These are phyloP conservation scores for Eutrema japonicum DNA, from an alignment of 345 rosid genomes.

Conservation along the genomic window DNA sequence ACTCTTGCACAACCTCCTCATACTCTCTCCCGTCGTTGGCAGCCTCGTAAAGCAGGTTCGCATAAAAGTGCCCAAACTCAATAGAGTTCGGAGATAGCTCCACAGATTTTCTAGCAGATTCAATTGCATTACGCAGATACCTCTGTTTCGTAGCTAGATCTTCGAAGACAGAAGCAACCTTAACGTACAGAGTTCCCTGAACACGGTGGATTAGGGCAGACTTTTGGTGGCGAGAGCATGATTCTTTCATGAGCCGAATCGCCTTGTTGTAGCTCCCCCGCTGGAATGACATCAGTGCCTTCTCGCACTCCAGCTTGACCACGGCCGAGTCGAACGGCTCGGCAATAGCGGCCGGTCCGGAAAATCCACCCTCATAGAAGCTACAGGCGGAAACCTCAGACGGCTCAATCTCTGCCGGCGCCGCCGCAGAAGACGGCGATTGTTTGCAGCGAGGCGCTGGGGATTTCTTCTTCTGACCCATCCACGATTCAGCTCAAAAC, in stretches of 20 bases:
- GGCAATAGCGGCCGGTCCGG: conserved; percentile 39
- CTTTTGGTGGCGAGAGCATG: conserved; percentile 59
- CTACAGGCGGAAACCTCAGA: conserved; percentile 27
- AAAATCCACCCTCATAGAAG: not conserved
- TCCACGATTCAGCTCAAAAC: conserved; percentile 45
- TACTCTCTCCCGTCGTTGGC: conserved; percentile 79
- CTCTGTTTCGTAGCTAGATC: conserved; percentile 75
- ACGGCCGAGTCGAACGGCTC: conserved; percentile 41
- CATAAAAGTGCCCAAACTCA: conserved; percentile 84
- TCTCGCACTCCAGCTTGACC: conserved; percentile 81
- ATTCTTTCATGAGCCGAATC: conserved; percentile 83
- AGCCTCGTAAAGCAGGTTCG: conserved; percentile 80
- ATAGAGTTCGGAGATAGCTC: conserved; percentile 77
- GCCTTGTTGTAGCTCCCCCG: conserved; percentile 90
- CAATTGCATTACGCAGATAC: conserved; percentile 69
- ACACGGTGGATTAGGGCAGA: conserved; percentile 76
- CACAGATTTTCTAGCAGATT: conserved; percentile 72
- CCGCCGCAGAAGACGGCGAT: conserved; percentile 39
- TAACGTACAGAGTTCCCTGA: conserved; percentile 75
- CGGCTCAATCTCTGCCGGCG: conserved; percentile 37
- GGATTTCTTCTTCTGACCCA: conserved; percentile 86
- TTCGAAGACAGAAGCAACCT: conserved; percentile 75
- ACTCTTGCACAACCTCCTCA: conserved; percentile 83
- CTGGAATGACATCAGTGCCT: conserved; percentile 76
- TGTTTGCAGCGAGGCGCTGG: conserved; percentile 65